phyloP scores from a whole-genome alignment of 495 filamentous ascomycete genomes.

The Penicillium coffeae region DNA sequence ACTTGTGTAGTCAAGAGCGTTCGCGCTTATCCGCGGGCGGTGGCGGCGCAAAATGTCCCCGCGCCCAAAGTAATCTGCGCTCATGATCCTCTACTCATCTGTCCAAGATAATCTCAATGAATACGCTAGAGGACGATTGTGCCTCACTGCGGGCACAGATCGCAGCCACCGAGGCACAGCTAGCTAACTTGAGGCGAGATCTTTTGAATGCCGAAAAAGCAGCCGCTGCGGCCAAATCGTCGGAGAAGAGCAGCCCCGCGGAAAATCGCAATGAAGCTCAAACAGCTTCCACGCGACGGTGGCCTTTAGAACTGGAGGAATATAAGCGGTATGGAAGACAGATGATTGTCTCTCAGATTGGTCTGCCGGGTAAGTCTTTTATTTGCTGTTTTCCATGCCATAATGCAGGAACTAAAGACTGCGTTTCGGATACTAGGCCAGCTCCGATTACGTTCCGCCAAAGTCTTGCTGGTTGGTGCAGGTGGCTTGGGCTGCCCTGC shows the following conservation, averaged over 20 bases:
- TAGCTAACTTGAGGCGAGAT: constrained; percentile 34
- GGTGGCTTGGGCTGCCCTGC: constrained; percentile 92
- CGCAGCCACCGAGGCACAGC: constrained; percentile 34
- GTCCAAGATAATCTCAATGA: neutral
- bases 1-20: neutral
- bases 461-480: constrained; percentile 82
- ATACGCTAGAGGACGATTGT: constrained; percentile 25
- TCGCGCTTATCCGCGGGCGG: neutral
- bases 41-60: neutral
- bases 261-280: neutral
- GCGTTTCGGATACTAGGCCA: constrained; percentile 55
- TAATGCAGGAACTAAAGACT: neutral
- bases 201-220: constrained; percentile 32
- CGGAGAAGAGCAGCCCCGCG: constrained; percentile 3
- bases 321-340: constrained; percentile 87
- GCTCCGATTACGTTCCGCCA: constrained; percentile 64
- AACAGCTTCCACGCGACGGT: constrained; percentile 33
- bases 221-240: constrained; percentile 14
- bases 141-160: constrained; percentile 41
- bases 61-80: neutral
- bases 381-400: neutral
- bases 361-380: constrained; percentile 57
- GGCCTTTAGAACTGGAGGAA: constrained; percentile 63
- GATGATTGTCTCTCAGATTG: constrained; percentile 84
- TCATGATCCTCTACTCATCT: neutral